Conservation (phyloP, 345 rosid species). For the Heritiera fomes region DNA sequence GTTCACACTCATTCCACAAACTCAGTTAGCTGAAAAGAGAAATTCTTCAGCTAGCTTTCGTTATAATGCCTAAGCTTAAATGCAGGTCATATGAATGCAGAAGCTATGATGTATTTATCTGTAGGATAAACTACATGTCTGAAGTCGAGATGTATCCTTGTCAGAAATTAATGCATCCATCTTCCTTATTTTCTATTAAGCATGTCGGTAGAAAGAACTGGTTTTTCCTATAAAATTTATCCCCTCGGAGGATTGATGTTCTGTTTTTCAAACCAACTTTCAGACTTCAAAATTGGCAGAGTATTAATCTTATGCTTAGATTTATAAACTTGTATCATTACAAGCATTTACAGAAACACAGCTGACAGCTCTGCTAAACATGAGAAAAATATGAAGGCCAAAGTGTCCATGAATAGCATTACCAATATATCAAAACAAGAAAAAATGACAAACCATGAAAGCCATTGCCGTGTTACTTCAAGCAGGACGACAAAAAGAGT, state of each 20-base stretch:
- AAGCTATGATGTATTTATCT: not conserved
- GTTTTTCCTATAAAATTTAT: no score
- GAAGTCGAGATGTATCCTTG: no score
- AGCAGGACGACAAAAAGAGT: constrained; percentile 32
- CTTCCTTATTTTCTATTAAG: no score
- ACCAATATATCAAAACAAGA: not conserved
- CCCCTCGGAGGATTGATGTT: no score
- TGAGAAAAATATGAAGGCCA: not conserved
- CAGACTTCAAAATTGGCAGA: not conserved
- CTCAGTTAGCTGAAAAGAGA: not conserved
- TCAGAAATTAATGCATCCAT: not conserved
- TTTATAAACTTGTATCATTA: not conserved
- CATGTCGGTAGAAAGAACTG: no score
- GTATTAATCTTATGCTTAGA: not conserved
- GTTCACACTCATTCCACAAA: not conserved
- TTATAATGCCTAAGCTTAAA: not conserved
- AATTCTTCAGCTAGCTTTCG: not conserved
- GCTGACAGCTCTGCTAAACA: not conserved
- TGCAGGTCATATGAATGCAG: not conserved
- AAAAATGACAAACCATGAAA: not conserved
- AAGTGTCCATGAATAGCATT: not conserved
- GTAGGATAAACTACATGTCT: no score
- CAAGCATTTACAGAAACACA: not conserved
- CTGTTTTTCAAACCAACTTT: not conserved
- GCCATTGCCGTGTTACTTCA: not conserved